Evolutionary conservation across 2,329 filamentous ascomycete genomes (phyloP).

Genomic region (Beauveria brongniartii): DNA sequence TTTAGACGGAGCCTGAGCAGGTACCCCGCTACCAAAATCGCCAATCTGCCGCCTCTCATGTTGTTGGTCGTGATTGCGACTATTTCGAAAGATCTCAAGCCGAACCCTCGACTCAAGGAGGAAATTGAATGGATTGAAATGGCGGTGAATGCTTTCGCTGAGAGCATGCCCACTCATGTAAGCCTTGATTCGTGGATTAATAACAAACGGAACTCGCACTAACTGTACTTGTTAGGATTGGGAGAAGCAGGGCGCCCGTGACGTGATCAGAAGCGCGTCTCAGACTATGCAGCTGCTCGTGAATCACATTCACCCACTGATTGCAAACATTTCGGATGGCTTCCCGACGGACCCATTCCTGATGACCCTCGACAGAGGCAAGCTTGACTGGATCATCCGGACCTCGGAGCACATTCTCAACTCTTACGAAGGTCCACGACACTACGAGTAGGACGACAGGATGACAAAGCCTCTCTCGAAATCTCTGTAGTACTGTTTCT

Average conservation of each 20-base stretch:
- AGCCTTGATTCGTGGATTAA: conserved; percentile 22
- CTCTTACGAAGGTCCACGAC: conserved; percentile 20
- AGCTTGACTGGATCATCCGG: conserved; percentile 32
- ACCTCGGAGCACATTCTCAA: conserved; percentile 29
- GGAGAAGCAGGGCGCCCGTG: conserved; percentile 28
- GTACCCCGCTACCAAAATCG: conserved; percentile 35
- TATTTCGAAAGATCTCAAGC: conserved; percentile 49
- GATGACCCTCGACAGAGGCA: conserved; percentile 27
- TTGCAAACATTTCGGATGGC: conserved; percentile 26
- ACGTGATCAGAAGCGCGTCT: conserved; percentile 30
- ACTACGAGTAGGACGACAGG: conserved; percentile 20
- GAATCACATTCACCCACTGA: conserved; percentile 26
- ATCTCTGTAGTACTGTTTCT: not conserved
- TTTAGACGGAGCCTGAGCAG: conserved; percentile 41
- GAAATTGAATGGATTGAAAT: conserved; percentile 54
- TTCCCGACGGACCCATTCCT: conserved; percentile 33
- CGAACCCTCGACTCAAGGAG: conserved; percentile 42
- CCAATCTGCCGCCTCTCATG: conserved; percentile 51
- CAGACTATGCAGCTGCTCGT: conserved; percentile 32
- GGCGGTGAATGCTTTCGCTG: conserved; percentile 46
- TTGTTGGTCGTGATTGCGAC: conserved; percentile 58
- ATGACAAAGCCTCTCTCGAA: too few species aligned
- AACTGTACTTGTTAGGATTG: conserved; percentile 23
- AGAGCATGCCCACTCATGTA: conserved; percentile 42
- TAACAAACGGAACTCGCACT: not conserved